phyloP scores from a whole-genome alignment of 345 rosid genomes.

The Carallia brachiata region DNA sequence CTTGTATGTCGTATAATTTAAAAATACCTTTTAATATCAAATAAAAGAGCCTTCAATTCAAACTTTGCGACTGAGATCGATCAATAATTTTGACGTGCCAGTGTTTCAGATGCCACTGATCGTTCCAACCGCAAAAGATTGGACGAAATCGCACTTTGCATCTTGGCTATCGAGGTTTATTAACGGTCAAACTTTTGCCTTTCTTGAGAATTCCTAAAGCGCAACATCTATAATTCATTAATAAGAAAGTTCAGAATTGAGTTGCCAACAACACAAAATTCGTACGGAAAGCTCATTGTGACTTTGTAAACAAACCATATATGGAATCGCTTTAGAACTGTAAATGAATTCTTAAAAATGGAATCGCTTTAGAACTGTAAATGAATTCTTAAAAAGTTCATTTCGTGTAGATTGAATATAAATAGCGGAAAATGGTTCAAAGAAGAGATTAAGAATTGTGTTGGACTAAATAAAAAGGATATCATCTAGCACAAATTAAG shows the following conservation, averaged over 20 bases:
- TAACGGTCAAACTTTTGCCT: slow-evolving; percentile 6
- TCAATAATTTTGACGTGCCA: background rate
- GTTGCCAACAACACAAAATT: background rate
- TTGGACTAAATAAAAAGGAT: background rate
- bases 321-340: background rate
- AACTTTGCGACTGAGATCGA: background rate
- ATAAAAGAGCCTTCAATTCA: slow-evolving; percentile 12
- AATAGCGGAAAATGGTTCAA: background rate
- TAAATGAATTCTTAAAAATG: no score
- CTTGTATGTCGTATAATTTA: no score
- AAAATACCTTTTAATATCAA: slow-evolving; percentile 6
- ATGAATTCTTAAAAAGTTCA: no score
- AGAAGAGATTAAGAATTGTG: no score
- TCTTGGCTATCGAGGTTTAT: background rate
- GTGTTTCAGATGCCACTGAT: background rate
- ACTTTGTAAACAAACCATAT: background rate
- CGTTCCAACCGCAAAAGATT: slow-evolving; percentile 3
- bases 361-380: background rate
- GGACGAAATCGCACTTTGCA: slow-evolving; percentile 29
- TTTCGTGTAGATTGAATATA: background rate
- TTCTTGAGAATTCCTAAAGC: slow-evolving; percentile 19
- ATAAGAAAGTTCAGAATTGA: slow-evolving; percentile 6
- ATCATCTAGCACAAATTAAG: slow-evolving; percentile 5
- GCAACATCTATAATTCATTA: slow-evolving; percentile 5
- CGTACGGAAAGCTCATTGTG: background rate